These are phyloP conservation scores for Melanomma pulvis-pyrius DNA, from an alignment of 495 filamentous ascomycete genomes.

Conservation along the genomic window DNA sequence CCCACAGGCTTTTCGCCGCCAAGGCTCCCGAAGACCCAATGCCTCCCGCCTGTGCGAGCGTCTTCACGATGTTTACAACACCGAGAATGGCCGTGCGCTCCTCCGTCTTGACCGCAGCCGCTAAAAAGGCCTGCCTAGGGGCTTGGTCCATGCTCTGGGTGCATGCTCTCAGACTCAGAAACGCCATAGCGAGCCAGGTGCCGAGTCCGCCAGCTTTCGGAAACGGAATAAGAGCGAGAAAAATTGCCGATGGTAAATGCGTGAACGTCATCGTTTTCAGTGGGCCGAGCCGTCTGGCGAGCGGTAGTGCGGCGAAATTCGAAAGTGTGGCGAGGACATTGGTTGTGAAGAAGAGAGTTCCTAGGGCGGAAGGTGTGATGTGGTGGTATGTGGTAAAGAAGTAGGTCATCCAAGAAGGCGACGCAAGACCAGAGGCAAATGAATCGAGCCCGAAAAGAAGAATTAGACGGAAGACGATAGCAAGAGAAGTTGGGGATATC, in stretches of 20 bases:
- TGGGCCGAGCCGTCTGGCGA: background rate
- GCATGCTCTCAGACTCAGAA: background rate
- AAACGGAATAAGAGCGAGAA: slow-evolving; percentile 9
- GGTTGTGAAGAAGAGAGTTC: background rate
- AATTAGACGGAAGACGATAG: background rate
- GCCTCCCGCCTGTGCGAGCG: slow-evolving; percentile 19
- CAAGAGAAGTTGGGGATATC: background rate
- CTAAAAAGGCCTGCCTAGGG: slow-evolving; percentile 17
- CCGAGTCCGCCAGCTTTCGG: background rate
- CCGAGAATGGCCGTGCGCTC: slow-evolving; percentile 25
- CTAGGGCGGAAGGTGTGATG: background rate
- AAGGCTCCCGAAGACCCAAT: slow-evolving; percentile 7
- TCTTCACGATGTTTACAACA: slow-evolving; percentile 20
- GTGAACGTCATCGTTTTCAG: slow-evolving; percentile 19
- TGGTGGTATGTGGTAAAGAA: background rate
- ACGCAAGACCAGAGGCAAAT: background rate
- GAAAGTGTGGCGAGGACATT: slow-evolving; percentile 5
- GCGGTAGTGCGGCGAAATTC: background rate
- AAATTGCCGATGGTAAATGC: slow-evolving; percentile 8
- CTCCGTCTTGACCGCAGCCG: slow-evolving; percentile 2
- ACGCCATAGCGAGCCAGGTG: slow-evolving; percentile 7
- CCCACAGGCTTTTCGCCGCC: background rate
- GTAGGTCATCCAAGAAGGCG: background rate
- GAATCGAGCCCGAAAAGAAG: background rate
- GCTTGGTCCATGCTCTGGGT: slow-evolving; percentile 16